Base-by-base conservation (phyloP, 805 yeast species). In the Vanderwaltozyma polyspora region DNA sequence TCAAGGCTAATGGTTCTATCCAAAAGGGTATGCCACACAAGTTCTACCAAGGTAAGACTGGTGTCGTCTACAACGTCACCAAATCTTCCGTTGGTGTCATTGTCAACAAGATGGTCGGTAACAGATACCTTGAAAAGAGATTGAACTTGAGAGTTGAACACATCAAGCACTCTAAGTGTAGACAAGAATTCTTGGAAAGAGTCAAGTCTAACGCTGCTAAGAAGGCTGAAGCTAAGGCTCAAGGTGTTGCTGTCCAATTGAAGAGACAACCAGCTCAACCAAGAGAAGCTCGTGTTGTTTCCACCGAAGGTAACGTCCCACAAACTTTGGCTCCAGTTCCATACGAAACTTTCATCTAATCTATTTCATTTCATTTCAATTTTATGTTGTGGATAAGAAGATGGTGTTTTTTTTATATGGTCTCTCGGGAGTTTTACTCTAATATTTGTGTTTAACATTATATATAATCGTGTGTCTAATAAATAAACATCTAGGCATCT, bases 1-100 rank as follows among this genome's bases (percentile, higher is more conserved):
- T 91, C 77, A 89, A 84, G 75, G 98, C 93, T 69, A 91, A 91
- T 68, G 95, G 95, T 78, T 76, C 98, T 55, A 76, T 87, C 77
- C 97, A 91, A 69, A 87, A 89, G 81, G 96, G 97, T 84, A 85
- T 91, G 95, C 98, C 98, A 68, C 95, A 85, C 86, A 91, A 91
- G 77, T 87, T 76, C 82, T 91, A 91, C 95, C 96, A 91, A 79
- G 98, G 98, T 73, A 91, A 87, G 80, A 91, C 98, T 54, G 98
- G 98, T 80, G 84, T 91, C 59, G 78, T 91, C 52, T 91, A 78
- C 94, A 91, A 91, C 79, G 93, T 91, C 56, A 89, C 98, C 81
- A 91, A 84, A 79, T 72, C 94, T 48, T 74, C 98, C 50, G 97
- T 91, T 52, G 98, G 98, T 81, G 91, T 91, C 59, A 84, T 91